These are phyloP conservation scores for Candida neerlandica DNA, from an alignment of 1,139 yeast genomes.

Conservation along the genomic window DNA sequence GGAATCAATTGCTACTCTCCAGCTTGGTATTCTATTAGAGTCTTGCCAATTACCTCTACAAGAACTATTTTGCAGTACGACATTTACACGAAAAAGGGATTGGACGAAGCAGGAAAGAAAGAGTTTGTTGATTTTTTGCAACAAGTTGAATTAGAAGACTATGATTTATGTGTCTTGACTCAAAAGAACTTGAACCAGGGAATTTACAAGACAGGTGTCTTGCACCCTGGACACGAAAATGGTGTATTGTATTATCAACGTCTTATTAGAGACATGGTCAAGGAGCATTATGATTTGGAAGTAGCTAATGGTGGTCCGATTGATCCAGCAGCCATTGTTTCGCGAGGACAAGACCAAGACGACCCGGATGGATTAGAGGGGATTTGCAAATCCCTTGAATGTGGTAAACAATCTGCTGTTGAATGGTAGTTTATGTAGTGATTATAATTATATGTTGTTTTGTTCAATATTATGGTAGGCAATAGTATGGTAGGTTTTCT, in stretches of 20 bases:
- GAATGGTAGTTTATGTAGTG: slow-evolving; percentile 12
- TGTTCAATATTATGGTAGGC: no score
- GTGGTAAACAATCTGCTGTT: slow-evolving; percentile 20
- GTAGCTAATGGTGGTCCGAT: slow-evolving; percentile 45
- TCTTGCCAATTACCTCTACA: slow-evolving; percentile 53
- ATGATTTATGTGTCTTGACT: slow-evolving; percentile 57
- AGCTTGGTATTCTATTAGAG: slow-evolving; percentile 66
- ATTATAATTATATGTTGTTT: no score
- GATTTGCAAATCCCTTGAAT: slow-evolving; percentile 52
- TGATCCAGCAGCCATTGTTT: slow-evolving; percentile 54
- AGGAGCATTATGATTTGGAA: slow-evolving; percentile 51
- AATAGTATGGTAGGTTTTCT: no score
- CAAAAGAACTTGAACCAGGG: slow-evolving; percentile 65
- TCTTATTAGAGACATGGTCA: slow-evolving; percentile 60
- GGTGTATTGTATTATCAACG: slow-evolving; percentile 62
- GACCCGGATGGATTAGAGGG: slow-evolving; percentile 49
- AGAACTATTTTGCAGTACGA: slow-evolving; percentile 62
- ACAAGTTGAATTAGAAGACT: slow-evolving; percentile 62
- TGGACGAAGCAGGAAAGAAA: slow-evolving; percentile 50
- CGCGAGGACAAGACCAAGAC: slow-evolving; percentile 44
- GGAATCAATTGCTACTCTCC: slow-evolving; percentile 67
- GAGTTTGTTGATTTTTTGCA: slow-evolving; percentile 66
- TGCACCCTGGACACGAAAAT: slow-evolving; percentile 59
- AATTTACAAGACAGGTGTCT: slow-evolving; percentile 55
- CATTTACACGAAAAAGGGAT: slow-evolving; percentile 61